Evolutionary conservation across 2,329 filamentous ascomycete species (phyloP).

Genomic region (Stachybotrys elegans): DNA sequence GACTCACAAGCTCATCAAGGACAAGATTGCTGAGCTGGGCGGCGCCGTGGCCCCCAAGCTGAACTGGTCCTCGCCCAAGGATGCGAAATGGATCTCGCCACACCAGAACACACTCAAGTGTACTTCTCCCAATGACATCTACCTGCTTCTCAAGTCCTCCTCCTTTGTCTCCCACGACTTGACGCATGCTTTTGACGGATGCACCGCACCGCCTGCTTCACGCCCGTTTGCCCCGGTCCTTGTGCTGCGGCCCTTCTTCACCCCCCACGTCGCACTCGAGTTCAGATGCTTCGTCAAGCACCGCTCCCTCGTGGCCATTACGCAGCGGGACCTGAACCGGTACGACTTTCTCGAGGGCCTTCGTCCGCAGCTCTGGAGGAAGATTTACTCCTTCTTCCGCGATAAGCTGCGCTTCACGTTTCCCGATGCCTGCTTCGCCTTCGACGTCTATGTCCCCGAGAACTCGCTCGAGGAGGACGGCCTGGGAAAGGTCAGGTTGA

Average conservation of each 20-base stretch:
- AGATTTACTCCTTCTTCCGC: slow-evolving; percentile 73
- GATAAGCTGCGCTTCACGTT: slow-evolving; percentile 70
- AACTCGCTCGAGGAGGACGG: slow-evolving; percentile 48
- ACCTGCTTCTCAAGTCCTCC: slow-evolving; percentile 88
- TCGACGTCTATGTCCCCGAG: slow-evolving; percentile 88
- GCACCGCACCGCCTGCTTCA: slow-evolving; percentile 33
- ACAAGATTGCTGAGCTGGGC: slow-evolving; percentile 73
- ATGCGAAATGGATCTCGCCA: slow-evolving; percentile 86
- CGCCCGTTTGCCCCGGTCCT: slow-evolving; percentile 66
- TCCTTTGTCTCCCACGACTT: slow-evolving; percentile 94
- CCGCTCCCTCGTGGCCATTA: slow-evolving; percentile 72
- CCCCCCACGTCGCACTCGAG: slow-evolving; percentile 83
- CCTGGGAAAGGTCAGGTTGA: slow-evolving; percentile 72
- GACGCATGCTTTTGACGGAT: slow-evolving; percentile 84
- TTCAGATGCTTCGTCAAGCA: slow-evolving; percentile 94
- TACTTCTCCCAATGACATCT: slow-evolving; percentile 81
- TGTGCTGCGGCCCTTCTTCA: slow-evolving; percentile 82
- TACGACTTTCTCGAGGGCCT: slow-evolving; percentile 73
- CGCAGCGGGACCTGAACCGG: slow-evolving; percentile 85
- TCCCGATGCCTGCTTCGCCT: slow-evolving; percentile 76
- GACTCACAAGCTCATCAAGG: slow-evolving; percentile 71
- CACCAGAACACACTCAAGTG: slow-evolving; percentile 89
- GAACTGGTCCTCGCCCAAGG: slow-evolving; percentile 96
- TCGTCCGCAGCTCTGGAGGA: slow-evolving; percentile 59
- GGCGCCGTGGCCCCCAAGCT: slow-evolving; percentile 87